Evolutionary conservation across 179 eudicot genomes (phyloP), one percentile per base, ranked within the genome.

Genomic region (Heliamphora pulchella): DNA sequence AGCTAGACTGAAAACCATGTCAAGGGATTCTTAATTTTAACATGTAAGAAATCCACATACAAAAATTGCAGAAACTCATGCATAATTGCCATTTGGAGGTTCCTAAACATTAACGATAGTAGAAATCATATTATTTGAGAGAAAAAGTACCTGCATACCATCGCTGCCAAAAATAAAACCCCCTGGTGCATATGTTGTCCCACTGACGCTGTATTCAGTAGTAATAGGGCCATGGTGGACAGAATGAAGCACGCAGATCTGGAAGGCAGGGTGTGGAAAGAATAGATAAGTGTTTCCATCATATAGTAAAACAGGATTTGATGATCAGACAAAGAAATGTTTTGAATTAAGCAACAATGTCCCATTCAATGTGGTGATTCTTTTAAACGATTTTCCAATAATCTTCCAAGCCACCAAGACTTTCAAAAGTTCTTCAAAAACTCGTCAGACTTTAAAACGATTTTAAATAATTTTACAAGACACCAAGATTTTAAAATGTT

Each of bases 121-220:
- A 63, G 58, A 44, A 58, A 22, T 43, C 67, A 75, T 67, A 48
- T 3, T 7, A 74, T 14, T 65, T 31, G 31, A 76, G 61, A 71
- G 71, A 64, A 48, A 79, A 48, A 31, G 51, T 89, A 92, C 99
- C 97, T 88, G 93, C 78, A 72, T 64, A 15, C 89, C 91, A 10
- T 74, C 82, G 77, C 75, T 86, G 83, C 91, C 94, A 87, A 80
- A 88, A 79, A 96, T 88, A 76, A 86, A 84, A 76, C 99, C 99
- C 71, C 92, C 99, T 4, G 99, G 99, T 78, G 99, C 96, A 89
- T 87, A 96, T 71, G 99, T 96, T 69, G 99, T 92, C 78, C 99
- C 99, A 86, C 89, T 89, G 59, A 96, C 90, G 39, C 71, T 80
- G 80, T 94, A 96, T 83, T 96, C 97, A 80, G 87, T 66, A 58